Percentiles rank a stretch among this genome's conserved stretches.
phyloP scores from a whole-genome alignment of 805 yeast genomes.

The Schwanniomyces sp. region DNA sequence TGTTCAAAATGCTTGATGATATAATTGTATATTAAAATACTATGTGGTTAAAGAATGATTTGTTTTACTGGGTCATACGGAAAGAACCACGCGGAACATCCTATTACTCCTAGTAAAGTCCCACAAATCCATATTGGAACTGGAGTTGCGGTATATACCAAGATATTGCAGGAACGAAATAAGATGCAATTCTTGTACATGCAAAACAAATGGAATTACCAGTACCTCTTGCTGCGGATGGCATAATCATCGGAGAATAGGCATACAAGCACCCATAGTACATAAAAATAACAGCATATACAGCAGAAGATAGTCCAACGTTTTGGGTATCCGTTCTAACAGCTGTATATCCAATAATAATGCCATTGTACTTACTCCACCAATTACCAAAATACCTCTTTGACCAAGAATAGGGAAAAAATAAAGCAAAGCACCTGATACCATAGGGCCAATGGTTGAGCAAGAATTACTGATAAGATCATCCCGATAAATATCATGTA shows the following conservation, averaged over 20 bases:
- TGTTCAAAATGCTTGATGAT: too few species aligned
- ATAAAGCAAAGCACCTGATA: conserved; percentile 42
- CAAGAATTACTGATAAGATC: conserved; percentile 46
- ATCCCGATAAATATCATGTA: conserved; percentile 43
- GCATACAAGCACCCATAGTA: conserved; percentile 39
- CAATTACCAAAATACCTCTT: conserved; percentile 55
- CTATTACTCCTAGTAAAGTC: conserved; percentile 30
- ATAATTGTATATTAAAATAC: too few species aligned
- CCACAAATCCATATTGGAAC: conserved; percentile 39
- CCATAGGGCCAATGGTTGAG: conserved; percentile 54
- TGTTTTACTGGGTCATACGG: conserved; percentile 35
- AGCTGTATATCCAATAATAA: conserved; percentile 61
- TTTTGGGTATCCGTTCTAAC: conserved; percentile 51
- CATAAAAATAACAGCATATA: conserved; percentile 41
- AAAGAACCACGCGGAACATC: conserved; percentile 15
- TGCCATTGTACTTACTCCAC: conserved; percentile 54
- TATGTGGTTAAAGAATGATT: not conserved
- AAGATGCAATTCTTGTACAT: conserved; percentile 28
- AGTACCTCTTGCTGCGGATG: conserved; percentile 34
- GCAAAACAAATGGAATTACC: conserved; percentile 34
- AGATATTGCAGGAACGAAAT: conserved; percentile 34
- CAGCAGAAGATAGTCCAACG: conserved; percentile 39
- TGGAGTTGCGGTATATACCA: conserved; percentile 26
- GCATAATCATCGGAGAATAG: conserved; percentile 36
- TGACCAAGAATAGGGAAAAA: conserved; percentile 43